These are phyloP conservation scores for Aureobasidium sp. DNA, from an alignment of 2,329 filamentous ascomycete genomes.

Conservation along the genomic window DNA sequence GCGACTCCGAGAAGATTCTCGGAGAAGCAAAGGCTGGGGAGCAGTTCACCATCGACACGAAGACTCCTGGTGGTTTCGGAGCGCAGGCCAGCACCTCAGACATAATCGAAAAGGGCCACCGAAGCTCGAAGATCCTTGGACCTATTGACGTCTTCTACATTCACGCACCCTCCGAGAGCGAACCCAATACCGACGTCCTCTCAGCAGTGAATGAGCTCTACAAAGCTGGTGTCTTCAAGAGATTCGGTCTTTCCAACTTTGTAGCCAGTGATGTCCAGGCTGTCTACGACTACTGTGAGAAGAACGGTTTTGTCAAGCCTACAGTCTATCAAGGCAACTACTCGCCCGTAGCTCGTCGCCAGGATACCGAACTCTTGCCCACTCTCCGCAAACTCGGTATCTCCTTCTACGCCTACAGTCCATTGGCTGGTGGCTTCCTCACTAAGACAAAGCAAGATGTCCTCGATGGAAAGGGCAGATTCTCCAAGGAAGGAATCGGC, in stretches of 20 bases:
- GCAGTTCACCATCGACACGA: constrained; percentile 39
- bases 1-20: constrained; percentile 33
- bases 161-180: constrained; percentile 22
- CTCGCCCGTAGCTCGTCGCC: constrained; percentile 28
- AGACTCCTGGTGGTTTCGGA: constrained; percentile 33
- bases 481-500: constrained; percentile 20
- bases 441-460: constrained; percentile 29
- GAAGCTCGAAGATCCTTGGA: not conserved
- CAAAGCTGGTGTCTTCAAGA: constrained; percentile 29
- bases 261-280: constrained; percentile 29
- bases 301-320: constrained; percentile 33
- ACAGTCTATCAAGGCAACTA: constrained; percentile 40
- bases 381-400: constrained; percentile 36
- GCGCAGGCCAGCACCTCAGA: constrained; percentile 27
- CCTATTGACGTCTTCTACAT: constrained; percentile 21
- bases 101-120: not conserved
- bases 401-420: constrained; percentile 38
- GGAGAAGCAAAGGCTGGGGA: constrained; percentile 31
- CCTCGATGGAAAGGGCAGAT: constrained; percentile 25
- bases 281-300: constrained; percentile 27
- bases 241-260: constrained; percentile 41
- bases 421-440: constrained; percentile 27
- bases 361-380: constrained; percentile 35
- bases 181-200: constrained; percentile 24
- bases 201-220: constrained; percentile 25